These are phyloP conservation scores for Ilyonectria destructans DNA, from an alignment of 2,329 filamentous ascomycete species.

Conservation along the genomic window DNA sequence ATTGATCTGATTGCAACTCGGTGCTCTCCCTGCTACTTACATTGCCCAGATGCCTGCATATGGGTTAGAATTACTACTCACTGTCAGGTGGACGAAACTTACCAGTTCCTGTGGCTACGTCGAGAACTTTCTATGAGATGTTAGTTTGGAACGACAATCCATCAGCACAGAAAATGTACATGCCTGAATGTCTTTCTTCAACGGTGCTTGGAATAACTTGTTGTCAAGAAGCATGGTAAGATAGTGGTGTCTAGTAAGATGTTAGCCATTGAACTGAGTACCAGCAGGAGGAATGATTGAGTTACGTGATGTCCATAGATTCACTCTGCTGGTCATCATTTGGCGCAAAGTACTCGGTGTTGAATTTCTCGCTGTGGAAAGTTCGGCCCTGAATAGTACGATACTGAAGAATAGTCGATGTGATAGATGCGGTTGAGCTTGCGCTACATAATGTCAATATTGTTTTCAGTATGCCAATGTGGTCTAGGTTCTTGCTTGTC, in stretches of 20 bases:
- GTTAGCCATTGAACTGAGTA: background rate
- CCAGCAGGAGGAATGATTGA: background rate
- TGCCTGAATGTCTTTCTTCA: background rate
- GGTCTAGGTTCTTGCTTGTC: slow-evolving; percentile 12
- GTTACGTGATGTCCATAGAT: slow-evolving; percentile 32
- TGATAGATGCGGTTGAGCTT: slow-evolving; percentile 32
- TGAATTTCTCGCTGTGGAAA: slow-evolving; percentile 30
- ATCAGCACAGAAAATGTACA: background rate
- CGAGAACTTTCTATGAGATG: background rate
- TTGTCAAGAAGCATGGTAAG: slow-evolving; percentile 21
- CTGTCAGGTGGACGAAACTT: slow-evolving; percentile 7
- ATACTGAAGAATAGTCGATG: slow-evolving; percentile 31
- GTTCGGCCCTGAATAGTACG: slow-evolving; percentile 30
- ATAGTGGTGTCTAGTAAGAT: slow-evolving; percentile 19
- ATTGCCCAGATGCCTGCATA: background rate
- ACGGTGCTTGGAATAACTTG: background rate
- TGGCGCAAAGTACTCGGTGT: slow-evolving; percentile 28
- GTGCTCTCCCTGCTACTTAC: background rate
- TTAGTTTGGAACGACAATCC: background rate
- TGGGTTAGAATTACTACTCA: background rate
- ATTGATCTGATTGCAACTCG: too few relatives aligned
- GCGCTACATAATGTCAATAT: background rate
- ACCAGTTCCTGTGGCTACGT: slow-evolving; percentile 8
- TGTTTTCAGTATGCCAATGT: too few relatives aligned
- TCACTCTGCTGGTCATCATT: slow-evolving; percentile 32